Conservation (phyloP, 164 flowering plant genomes). For the Aristolochia contorta region DNA sequence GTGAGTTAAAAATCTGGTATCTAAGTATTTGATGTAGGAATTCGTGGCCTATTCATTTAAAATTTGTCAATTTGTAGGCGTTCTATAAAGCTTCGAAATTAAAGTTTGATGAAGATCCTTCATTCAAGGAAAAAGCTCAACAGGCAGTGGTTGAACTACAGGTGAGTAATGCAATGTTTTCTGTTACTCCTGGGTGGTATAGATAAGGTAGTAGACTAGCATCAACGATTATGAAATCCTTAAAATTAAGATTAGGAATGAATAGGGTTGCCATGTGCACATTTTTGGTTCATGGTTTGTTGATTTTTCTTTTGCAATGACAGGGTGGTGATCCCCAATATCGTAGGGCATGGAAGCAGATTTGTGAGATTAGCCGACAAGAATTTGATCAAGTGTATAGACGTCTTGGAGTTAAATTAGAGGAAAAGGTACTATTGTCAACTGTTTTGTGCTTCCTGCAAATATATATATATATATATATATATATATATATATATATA, state of each 20-base stretch:
- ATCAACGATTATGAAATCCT: no score
- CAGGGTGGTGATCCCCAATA: slow-evolving; percentile 76
- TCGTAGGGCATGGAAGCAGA: slow-evolving; percentile 71
- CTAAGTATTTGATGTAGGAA: no score
- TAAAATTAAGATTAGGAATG: background rate
- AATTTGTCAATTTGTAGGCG: slow-evolving; percentile 30
- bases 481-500: no score
- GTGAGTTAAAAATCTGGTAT: no score
- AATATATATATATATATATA: no score
- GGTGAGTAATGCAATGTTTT: slow-evolving; percentile 25
- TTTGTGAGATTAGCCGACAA: slow-evolving; percentile 86
- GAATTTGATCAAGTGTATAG: slow-evolving; percentile 73
- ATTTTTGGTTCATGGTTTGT: background rate
- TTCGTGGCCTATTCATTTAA: background rate
- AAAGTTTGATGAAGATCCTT: slow-evolving; percentile 77
- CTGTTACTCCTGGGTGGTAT: no score
- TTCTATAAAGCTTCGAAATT: slow-evolving; percentile 79
- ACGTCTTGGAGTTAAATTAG: slow-evolving; percentile 73
- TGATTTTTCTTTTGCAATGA: background rate
- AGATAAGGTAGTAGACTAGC: no score
- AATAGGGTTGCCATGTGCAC: no score
- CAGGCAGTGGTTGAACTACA: slow-evolving; percentile 87
- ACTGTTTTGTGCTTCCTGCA: background rate
- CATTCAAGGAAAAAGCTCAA: slow-evolving; percentile 81
- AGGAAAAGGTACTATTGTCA: slow-evolving; percentile 62